phyloP scores from a whole-genome alignment of 1,284 basidiomycete genomes.

The Rhodotorula sp. region DNA sequence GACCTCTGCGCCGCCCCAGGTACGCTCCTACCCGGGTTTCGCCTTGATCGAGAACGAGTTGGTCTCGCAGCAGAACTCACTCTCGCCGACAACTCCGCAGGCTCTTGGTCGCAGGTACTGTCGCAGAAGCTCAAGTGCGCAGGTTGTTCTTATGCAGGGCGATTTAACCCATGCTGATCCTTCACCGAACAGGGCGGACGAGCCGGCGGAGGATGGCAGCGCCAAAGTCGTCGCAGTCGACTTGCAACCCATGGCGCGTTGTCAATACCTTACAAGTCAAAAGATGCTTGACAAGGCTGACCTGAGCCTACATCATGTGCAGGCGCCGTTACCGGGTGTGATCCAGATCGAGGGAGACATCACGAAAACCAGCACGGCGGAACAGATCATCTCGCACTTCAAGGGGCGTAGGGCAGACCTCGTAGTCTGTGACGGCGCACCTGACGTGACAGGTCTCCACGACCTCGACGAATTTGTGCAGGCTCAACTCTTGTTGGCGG shows the following conservation, averaged over 20 bases:
- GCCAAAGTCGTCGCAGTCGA: slow-evolving; percentile 57
- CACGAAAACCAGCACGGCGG: slow-evolving; percentile 55
- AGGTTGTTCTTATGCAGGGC: rapidly evolving
- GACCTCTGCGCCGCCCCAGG: slow-evolving; percentile 60
- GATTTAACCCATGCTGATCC: too few species aligned
- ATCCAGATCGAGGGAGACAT: slow-evolving; percentile 59
- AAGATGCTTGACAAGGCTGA: neutral
- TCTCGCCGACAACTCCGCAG: neutral
- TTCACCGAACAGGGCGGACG: slow-evolving; percentile 1
- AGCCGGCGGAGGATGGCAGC: slow-evolving; percentile 15
- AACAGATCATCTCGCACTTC: slow-evolving; percentile 55
- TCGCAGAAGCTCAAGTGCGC: slow-evolving; percentile 50
- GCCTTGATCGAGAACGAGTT: neutral
- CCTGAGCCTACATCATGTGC: neutral
- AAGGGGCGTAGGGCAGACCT: slow-evolving; percentile 55
- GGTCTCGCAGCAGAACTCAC: neutral
- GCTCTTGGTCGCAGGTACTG: slow-evolving; percentile 45
- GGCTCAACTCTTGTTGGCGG: slow-evolving; percentile 57
- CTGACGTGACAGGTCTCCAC: slow-evolving; percentile 60
- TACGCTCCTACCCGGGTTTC: neutral
- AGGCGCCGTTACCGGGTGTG: slow-evolving; percentile 57
- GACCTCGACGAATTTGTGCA: slow-evolving; percentile 60
- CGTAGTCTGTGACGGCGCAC: slow-evolving; percentile 61
- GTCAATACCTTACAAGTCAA: neutral
- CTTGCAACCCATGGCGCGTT: slow-evolving; percentile 57